phyloP scores from a whole-genome alignment of 176 grass and related monocot species.

The Olyra latifolia region DNA sequence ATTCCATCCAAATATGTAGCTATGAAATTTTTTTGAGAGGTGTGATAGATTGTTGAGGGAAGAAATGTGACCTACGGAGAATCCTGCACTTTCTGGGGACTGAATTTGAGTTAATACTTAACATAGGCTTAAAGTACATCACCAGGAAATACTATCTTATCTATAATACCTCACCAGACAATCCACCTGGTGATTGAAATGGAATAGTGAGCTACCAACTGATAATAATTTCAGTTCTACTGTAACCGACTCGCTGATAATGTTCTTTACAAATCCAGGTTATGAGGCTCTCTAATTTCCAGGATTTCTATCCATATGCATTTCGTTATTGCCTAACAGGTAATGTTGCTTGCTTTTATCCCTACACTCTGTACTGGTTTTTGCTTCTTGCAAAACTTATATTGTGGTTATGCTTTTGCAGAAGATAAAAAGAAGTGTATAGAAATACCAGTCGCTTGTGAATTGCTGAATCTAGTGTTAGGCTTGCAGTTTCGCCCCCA shows the following conservation, averaged over 20 bases:
- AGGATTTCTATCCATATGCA: constrained; percentile 86
- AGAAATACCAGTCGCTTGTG: constrained; percentile 87
- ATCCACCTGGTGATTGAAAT: constrained; percentile 18
- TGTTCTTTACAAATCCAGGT: constrained; percentile 56
- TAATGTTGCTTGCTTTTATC: constrained; percentile 42
- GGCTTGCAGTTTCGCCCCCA: constrained; percentile 69
- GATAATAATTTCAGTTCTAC: constrained; percentile 9
- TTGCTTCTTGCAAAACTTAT: constrained; percentile 30
- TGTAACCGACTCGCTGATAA: constrained; percentile 17
- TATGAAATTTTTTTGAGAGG: constrained; percentile 35
- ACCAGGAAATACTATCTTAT: background rate
- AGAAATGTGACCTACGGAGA: background rate
- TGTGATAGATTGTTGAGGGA: constrained; percentile 12
- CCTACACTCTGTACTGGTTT: background rate
- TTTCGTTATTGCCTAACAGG: constrained; percentile 98
- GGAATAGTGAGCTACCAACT: background rate
- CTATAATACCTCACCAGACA: background rate
- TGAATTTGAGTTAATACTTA: background rate
- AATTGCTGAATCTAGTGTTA: constrained; percentile 87
- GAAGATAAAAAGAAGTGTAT: constrained; percentile 99
- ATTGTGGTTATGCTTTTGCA: constrained; percentile 44
- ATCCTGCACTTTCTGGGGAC: constrained; percentile 13
- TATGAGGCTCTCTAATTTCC: constrained; percentile 79
- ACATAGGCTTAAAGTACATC: background rate
- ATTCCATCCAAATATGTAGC: constrained; percentile 9